These are phyloP conservation scores for Stachybotrys echinatus DNA, from an alignment of 2,329 filamentous ascomycete species.

Conservation along the genomic window DNA sequence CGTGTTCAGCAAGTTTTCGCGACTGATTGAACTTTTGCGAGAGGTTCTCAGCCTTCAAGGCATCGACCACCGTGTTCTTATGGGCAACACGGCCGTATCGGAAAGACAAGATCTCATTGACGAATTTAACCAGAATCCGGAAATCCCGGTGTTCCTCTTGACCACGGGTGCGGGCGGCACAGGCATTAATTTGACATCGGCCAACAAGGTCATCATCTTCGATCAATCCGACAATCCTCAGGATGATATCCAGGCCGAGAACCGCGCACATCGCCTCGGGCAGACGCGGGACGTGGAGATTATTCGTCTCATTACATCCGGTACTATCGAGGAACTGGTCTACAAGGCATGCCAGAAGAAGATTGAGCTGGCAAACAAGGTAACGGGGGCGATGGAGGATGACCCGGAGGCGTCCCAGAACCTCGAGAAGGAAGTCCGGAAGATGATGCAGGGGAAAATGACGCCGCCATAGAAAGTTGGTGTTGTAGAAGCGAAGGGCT, in stretches of 20 bases:
- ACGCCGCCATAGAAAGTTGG: slow-evolving; percentile 29
- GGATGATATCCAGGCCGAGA: slow-evolving; percentile 97
- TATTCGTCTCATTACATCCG: slow-evolving; percentile 71
- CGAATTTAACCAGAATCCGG: slow-evolving; percentile 68
- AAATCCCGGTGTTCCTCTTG: slow-evolving; percentile 86
- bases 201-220: slow-evolving; percentile 97
- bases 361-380: slow-evolving; percentile 71
- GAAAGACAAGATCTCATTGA: slow-evolving; percentile 86
- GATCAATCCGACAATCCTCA: slow-evolving; percentile 97
- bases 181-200: slow-evolving; percentile 90
- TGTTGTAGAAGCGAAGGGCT: background rate
- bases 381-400: slow-evolving; percentile 36
- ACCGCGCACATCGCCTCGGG: slow-evolving; percentile 89
- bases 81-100: slow-evolving; percentile 76
- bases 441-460: slow-evolving; percentile 34
- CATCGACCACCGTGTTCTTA: slow-evolving; percentile 78
- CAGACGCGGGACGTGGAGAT: slow-evolving; percentile 90
- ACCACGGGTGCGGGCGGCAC: slow-evolving; percentile 94
- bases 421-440: slow-evolving; percentile 37
- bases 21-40: slow-evolving; percentile 84
- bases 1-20: slow-evolving; percentile 90
- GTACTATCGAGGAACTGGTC: slow-evolving; percentile 90
- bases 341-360: slow-evolving; percentile 89
- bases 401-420: slow-evolving; percentile 25
- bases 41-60: slow-evolving; percentile 69